Conservation (phyloP, 495 filamentous ascomycete species). For the Xylaria telfairii region DNA sequence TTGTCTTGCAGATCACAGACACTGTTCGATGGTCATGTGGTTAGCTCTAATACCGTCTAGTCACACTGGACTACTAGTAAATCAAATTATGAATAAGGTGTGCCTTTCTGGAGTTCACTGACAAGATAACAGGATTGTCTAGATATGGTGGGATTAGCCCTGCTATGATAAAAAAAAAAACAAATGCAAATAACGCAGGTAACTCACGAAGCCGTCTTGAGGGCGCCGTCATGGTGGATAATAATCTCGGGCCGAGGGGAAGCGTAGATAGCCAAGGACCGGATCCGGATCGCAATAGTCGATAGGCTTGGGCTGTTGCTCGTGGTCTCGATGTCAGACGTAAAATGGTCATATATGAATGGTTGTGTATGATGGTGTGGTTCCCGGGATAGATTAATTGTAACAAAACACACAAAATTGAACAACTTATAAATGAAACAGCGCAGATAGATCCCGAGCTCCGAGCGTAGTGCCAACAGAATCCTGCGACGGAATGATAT, state of each 20-base stretch:
- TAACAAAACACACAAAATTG: not conserved
- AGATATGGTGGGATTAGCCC: slow-evolving; percentile 26
- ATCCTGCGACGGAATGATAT: not conserved
- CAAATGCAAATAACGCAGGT: not conserved
- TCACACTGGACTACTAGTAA: not conserved
- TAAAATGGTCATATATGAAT: slow-evolving; percentile 1
- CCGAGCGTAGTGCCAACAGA: not conserved
- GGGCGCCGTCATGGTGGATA: slow-evolving; percentile 38
- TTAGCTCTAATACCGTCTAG: not conserved
- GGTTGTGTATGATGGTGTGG: not conserved
- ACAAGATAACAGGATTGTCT: slow-evolving; percentile 78
- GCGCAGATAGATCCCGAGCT: not conserved
- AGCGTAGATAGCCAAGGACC: not conserved
- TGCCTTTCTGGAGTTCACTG: slow-evolving; percentile 30
- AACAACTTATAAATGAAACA: not conserved
- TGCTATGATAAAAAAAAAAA: not conserved
- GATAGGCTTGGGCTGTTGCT: not conserved
- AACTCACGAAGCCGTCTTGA: slow-evolving; percentile 50
- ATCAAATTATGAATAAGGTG: not conserved
- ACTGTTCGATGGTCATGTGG: slow-evolving; percentile 50
- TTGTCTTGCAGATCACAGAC: slow-evolving; percentile 97
- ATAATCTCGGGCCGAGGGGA: slow-evolving; percentile 19
- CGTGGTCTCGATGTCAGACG: not conserved
- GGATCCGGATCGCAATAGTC: not conserved
- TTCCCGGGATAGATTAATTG: not conserved